Base-by-base conservation (phyloP, 2,329 filamentous ascomycete genomes). In the Beauveria medogensis region DNA sequence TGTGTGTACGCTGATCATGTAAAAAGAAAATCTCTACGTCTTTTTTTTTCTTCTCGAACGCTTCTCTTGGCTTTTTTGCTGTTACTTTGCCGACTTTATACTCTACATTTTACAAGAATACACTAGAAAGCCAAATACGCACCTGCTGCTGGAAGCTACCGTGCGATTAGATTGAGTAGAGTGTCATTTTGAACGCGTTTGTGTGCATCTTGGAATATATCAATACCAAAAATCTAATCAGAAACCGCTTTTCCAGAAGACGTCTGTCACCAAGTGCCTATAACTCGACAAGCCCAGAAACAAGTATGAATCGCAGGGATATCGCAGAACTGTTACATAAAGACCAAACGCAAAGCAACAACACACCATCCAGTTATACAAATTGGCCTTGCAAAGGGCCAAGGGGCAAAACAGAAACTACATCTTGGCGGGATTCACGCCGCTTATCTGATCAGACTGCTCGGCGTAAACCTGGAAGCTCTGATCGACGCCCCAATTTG, bases 401-500 rank as follows among this genome's bases (percentile, higher is more conserved):
- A 46, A n/a, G 14, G n/a, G 9, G 18, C 34, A 37, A 37, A 20
- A 37, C 28, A 60, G 20, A n/a, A 48, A 3, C 22, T 55, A 60
- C 30, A 60, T 55, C 34, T 50, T 60, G 30, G 58, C n/a, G 3
- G 58, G 51, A 22, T 61, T 58, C 22, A 58, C 14, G 10, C 47
- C 40, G 40, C 54, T 40, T 6, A 44, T 30, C 20, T 53, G 47
- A 28, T 61, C 54, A 12, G 40, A 46, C 37, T 56, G 65, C 73
- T 63, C 71, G 4, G 69, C 73, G 63, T 82, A 83, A 63, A 83
- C 77, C 58, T 80, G 77, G 65, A 83, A 81, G 18, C 77, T 75
- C 61, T 80, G 78, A 37, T 83, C 81, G 3, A 75, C 72, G 28
- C 77, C 79, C 76, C 81, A 84, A 47, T 77, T 78, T 16, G 80